Base-by-base conservation (phyloP, 805 yeast genomes). In the Wickerhamomyces mucosus region DNA sequence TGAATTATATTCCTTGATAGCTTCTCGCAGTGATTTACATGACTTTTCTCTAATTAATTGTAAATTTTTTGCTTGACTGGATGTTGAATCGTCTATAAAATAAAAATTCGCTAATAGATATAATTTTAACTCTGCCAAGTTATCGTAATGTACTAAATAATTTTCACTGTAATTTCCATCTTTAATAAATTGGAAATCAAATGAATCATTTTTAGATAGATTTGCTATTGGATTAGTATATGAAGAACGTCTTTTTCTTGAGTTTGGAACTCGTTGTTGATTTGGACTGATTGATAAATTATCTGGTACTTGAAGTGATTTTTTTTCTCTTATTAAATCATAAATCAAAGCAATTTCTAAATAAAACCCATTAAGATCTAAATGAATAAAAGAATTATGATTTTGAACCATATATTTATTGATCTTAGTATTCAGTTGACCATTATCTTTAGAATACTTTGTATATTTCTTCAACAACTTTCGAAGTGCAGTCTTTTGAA, bases 391-490 rank as follows among this genome's bases (percentile, higher is more conserved):
- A 0, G 84, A 72, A 18, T 65, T 62, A 1, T 65, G 63, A 35
- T 70, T 66, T 7, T 56, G 48, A 25, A 65, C 53, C 18, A 69
- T 48, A 17, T 48, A 47, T 21, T 48, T 43, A 33, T 59, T 62
- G 27, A 50, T 40, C 15, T 31, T 26, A 46, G 51, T 24, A 41
- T 47, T 35, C 36, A 41, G 18, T 33, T 40, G 42, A 10, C 56
- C 53, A 16, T 49, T 45, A 18, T 58, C 55, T 3, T 47, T 29
- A 4, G 69, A 61, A 51, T 69, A 67, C 37, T 68, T 65, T 23
- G 63, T 56, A 47, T 62, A 78, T 50, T 84, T 83, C 57, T 84
- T 83, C 45, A 83, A 61, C 30, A 83, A 65, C 56, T 83, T 83
- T 39, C 77, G 65, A 29, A 80, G 63, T 6, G 75, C 94, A 3